Base-by-base conservation (phyloP, 1,139 yeast species). In the Suhomyces bolitotheri region DNA sequence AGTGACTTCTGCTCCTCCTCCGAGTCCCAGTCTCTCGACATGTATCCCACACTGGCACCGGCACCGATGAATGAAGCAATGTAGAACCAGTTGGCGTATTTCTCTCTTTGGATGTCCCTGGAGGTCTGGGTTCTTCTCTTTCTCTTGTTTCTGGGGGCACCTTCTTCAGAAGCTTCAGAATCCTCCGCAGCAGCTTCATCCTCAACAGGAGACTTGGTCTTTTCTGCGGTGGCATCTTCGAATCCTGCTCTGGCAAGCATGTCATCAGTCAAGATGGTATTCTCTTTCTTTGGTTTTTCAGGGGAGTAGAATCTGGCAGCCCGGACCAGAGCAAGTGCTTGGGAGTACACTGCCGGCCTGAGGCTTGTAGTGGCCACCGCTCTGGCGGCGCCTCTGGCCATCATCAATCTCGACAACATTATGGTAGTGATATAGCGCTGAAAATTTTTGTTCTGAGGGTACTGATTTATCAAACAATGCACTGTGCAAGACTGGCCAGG, bases 11-110 rank as follows among this genome's bases (percentile, higher is more conserved):
- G 79, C 45, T 83, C 85, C 47, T 84, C 94, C 41, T 72, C 84
- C 11, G 76, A 80, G 45, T 87, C 96, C 90, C 96, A 90, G 53
- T 89, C 82, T 61, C 98, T 80, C 37, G 84, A 76, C 67, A 88
- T 62, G 60, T 86, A 92, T 7, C 79, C 87, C 31, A 76, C 71
- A 21, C 88, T 90, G 14, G 80, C 83, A 25, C 80, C 46, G 3
- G 77, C 75, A 13, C 73, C 73, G 16, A 80, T 78, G n/a, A 86
- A 64, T 28, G 85, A 56, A 15, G 78, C 73, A 37, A 80, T 56
- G 60, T 84, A 83, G 53, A 82, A 80, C 64, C 80, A 64, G 56
- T 80, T 82, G 38, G 92, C 89, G 47, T 76, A 74, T 50, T 69
- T 73, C 60, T 85, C 84, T 53, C 76, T 62, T 47, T 70, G 71